Evolutionary conservation across 2,329 filamentous ascomycete species (phyloP), one percentile per base, ranked within the genome.

Genomic region (Penicillium olsonii): DNA sequence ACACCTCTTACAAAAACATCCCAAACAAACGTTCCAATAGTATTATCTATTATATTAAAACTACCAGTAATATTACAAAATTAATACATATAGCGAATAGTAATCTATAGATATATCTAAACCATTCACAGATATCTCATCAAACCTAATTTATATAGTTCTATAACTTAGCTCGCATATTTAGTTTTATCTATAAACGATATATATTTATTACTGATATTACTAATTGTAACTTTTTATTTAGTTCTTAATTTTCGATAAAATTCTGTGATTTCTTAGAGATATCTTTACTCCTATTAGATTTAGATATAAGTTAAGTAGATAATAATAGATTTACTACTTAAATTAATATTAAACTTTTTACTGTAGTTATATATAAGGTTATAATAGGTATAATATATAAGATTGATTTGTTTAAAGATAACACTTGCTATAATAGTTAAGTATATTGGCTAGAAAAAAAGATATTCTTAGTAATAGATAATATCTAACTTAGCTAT

Each of bases 201-300:
- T 51, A 52, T 45, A 59, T 67, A 19, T 55, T 67, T 51, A 53
- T 66, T 15, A 54, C 57, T 29, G 65, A 67, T 35, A 67, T 67
- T 20, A 52, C 61, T 8, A 59, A 37, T 43, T 57, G 57, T 14
- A 69, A 68, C 45, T 63, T 67, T 26, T 57, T 67, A 8, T 49
- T 69, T 31, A 54, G 60, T 50, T 48, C 55, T 10, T 45, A 65
- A 51, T 33, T 67, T 14, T 58, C 53, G 2, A 27, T 69, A 20
- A 65, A 64, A 48, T 39, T 68, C 14, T 61, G 55, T 38, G 65
- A 68, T 50, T 68, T 68, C 42, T 43, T 57, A 1, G 57, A 66
- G 37, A 56, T 62, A 8, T 51, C 54, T 15, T 38, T 64, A 10
- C 49, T 69, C 20, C 50, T 57, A 9, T 42, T 61, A 9, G 54